phyloP scores from a whole-genome alignment of 2,329 filamentous ascomycete genomes.

The Pseudopithomyces maydicus region DNA sequence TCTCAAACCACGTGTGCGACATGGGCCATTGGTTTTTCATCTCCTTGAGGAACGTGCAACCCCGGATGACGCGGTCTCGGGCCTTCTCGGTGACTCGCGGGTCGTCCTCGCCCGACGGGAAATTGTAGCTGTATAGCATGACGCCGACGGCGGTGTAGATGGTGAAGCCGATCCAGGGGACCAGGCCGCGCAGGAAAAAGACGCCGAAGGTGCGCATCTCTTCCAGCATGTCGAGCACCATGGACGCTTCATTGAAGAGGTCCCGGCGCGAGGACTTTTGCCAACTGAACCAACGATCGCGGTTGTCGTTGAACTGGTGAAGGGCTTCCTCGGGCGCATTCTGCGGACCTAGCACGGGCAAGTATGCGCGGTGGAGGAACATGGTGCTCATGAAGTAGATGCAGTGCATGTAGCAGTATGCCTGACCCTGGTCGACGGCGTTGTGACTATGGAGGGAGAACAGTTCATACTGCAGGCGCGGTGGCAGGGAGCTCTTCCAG shows the following conservation, averaged over 20 bases:
- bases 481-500: constrained; percentile 43
- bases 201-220: constrained; percentile 49
- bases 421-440: constrained; percentile 48
- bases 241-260: constrained; percentile 42
- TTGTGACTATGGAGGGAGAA: constrained; percentile 48
- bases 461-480: constrained; percentile 44
- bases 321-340: constrained; percentile 38
- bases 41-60: constrained; percentile 45
- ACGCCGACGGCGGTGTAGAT: constrained; percentile 49
- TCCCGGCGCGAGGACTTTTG: constrained; percentile 42
- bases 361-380: constrained; percentile 48
- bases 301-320: constrained; percentile 38
- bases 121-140: constrained; percentile 47
- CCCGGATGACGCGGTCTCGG: constrained; percentile 40
- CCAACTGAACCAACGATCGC: constrained; percentile 44
- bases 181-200: constrained; percentile 46
- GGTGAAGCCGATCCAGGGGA: constrained; percentile 50
- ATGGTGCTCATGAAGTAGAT: constrained; percentile 50
- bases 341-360: constrained; percentile 45
- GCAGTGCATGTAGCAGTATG: constrained; percentile 49
- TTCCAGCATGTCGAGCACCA: constrained; percentile 48
- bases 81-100: constrained; percentile 38
- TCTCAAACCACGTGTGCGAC: constrained; percentile 49
- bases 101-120: constrained; percentile 43
- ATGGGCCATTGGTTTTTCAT: constrained; percentile 50